Base-by-base conservation (phyloP, 2,329 filamentous ascomycete species). In the Botrytis hyacinthi region DNA sequence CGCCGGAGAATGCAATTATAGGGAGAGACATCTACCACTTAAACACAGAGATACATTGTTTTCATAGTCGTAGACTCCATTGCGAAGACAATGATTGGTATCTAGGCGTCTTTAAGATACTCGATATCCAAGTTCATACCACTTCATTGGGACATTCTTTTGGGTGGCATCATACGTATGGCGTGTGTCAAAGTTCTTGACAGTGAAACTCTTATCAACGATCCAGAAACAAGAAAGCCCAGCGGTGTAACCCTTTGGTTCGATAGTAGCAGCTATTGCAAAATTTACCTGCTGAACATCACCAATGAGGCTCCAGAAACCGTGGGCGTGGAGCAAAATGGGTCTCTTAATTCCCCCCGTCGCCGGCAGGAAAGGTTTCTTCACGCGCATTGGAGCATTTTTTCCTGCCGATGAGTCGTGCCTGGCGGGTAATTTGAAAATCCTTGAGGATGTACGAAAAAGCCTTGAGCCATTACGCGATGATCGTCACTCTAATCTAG, bases 391-490 rank as follows among this genome's bases (percentile, higher is more conserved):
- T 32, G 42, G 62, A 5, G 2, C 4, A 9, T 35, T 26, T 65
- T 5, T 26, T 1, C 7, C 54, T 5, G 4, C 9, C 1, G 0
- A 18, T 54, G 5, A n/a, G n/a, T 51, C 4, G 12, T 14, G 5
- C 26, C 48, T 16, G 14, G 2, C 6, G 54, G 16, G 9, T 32
- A 5, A 32, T 20, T 1, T 18, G 54, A 10, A 26, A 35, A 10
- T 14, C 14, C 12, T 22, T 22, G 42, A 35, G 42, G 6, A 48
- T 46, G 4, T 4, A 18, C 42, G 20, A 8, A 32, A 12, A 20
- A 32, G 32, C 0, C 16, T 10, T 16, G 29, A 46, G n/a, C 20
- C 18, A 9, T 40, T 40, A 62, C 10, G 32, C 32, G 35, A 42
- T 22, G 10, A 65, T 35, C 32, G 26, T 35, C 20, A 46, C 18